Evolutionary conservation across 345 rosid genomes (phyloP).

Genomic region (Raphanus sativus): DNA sequence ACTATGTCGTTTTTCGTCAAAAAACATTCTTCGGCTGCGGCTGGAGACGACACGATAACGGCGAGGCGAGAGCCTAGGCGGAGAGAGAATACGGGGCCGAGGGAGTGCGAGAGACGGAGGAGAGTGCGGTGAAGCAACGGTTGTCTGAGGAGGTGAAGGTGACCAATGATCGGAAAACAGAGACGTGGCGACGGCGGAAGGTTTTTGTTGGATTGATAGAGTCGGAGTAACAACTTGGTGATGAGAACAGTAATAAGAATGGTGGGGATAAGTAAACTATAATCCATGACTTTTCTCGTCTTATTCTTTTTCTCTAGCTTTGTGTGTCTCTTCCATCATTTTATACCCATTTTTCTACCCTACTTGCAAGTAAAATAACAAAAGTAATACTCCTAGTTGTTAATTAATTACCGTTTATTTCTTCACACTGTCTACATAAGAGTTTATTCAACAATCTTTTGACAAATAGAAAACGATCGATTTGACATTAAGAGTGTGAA

Average conservation of each 20-base stretch:
- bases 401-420: background rate
- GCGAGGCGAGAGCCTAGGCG: constrained; percentile 39
- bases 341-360: background rate
- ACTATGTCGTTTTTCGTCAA: constrained; percentile 29
- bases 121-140: constrained; percentile 33
- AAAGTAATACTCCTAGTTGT: background rate
- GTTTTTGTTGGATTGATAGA: constrained; percentile 2
- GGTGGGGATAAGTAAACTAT: background rate
- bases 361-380: background rate
- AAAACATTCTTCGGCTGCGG: constrained; percentile 35
- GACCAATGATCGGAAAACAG: constrained; percentile 38
- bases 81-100: constrained; percentile 38
- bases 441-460: too few species aligned
- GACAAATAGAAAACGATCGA: background rate
- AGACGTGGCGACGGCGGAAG: constrained; percentile 36
- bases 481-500: background rate
- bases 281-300: constrained; percentile 9
- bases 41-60: constrained; percentile 28
- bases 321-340: background rate
- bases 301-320: background rate
- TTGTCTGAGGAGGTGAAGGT: constrained; percentile 35
- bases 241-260: constrained; percentile 21
- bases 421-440: background rate
- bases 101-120: constrained; percentile 26
- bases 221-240: constrained; percentile 10